Percentiles rank a stretch among this genome's conserved stretches.
phyloP scores from a whole-genome alignment of 805 yeast genomes.

The Spathaspora sp. region DNA sequence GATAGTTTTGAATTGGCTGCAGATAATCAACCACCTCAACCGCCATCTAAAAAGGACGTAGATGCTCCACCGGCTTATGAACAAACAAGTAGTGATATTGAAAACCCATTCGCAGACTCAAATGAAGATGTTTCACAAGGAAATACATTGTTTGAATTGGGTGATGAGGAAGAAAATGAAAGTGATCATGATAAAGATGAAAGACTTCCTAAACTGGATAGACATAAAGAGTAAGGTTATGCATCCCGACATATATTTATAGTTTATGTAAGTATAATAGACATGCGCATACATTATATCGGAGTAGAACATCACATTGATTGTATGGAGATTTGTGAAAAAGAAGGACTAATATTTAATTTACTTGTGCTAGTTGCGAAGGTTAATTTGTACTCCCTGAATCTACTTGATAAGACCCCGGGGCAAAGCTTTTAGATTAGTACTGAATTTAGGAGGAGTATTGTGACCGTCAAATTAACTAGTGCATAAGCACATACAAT shows the following conservation, averaged over 20 bases:
- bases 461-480: too few species aligned
- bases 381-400: too few species aligned
- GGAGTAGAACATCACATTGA: background rate
- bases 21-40: constrained; percentile 7
- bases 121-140: background rate
- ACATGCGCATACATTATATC: background rate
- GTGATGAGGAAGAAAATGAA: constrained; percentile 32
- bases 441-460: too few species aligned
- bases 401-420: too few species aligned
- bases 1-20: constrained; percentile 39
- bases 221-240: constrained; percentile 1
- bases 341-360: too few species aligned
- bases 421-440: too few species aligned
- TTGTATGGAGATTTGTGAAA: too few species aligned
- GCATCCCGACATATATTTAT: background rate
- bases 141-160: constrained; percentile 40
- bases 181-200: constrained; percentile 24
- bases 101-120: background rate
- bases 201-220: constrained; percentile 11
- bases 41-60: constrained; percentile 5
- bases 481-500: too few species aligned
- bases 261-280: background rate
- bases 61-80: constrained; percentile 32
- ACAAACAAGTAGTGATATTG: constrained; percentile 8
- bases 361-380: too few species aligned